These are phyloP conservation scores for Saccharomycopsis fermentans DNA, from an alignment of 805 yeast genomes.

Conservation along the genomic window DNA sequence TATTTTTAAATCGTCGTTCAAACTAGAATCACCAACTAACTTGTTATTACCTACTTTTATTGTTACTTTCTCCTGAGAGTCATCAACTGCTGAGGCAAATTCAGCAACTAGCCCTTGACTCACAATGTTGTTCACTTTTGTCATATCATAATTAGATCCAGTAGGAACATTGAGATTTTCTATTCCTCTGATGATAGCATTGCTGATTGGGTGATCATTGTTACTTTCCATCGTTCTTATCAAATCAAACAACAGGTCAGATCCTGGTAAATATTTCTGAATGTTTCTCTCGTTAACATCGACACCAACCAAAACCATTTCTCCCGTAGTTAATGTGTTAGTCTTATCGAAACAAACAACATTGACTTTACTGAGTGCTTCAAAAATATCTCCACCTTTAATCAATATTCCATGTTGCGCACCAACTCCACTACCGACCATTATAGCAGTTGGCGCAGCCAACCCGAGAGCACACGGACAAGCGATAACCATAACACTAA, in stretches of 20 bases:
- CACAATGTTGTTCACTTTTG: constrained; percentile 25
- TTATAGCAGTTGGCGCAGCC: constrained; percentile 97
- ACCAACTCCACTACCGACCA: constrained; percentile 98
- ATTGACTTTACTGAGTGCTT: constrained; percentile 53
- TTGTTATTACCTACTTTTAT: constrained; percentile 48
- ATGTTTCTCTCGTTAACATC: constrained; percentile 3
- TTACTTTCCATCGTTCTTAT: constrained; percentile 37
- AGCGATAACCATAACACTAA: constrained; percentile 91
- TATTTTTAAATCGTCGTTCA: not conserved
- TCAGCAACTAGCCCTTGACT: constrained; percentile 30
- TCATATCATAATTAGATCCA: constrained; percentile 8
- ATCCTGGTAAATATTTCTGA: not conserved
- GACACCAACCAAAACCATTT: constrained; percentile 40
- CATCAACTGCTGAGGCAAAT: constrained; percentile 15
- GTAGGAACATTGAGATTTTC: not conserved
- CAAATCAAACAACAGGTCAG: not conserved
- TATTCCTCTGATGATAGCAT: constrained; percentile 2
- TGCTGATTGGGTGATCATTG: constrained; percentile 69
- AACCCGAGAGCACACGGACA: constrained; percentile 98
- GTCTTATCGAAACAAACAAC: constrained; percentile 86
- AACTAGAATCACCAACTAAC: constrained; percentile 25
- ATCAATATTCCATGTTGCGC: constrained; percentile 82
- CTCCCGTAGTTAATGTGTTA: constrained; percentile 86
- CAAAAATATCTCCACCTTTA: constrained; percentile 88
- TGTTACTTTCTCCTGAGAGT: constrained; percentile 20